Evolutionary conservation across 306 rosid species (phyloP).

Genomic region (Luffa aegyptiaca): DNA sequence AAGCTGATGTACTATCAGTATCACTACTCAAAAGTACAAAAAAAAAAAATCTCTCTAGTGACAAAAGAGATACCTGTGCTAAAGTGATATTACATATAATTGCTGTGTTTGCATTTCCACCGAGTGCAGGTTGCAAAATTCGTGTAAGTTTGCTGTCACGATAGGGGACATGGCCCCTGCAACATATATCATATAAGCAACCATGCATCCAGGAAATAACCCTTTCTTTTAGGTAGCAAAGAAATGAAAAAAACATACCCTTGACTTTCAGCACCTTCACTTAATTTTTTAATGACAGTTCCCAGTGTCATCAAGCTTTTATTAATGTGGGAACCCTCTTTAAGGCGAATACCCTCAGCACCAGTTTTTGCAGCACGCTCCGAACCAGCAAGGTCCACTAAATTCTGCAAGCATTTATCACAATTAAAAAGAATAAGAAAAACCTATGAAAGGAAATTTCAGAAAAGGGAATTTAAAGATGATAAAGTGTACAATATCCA

Average conservation of each 20-base stretch:
- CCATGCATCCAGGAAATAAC: slow-evolving; percentile 5
- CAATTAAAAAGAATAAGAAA: background rate
- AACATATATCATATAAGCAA: slow-evolving; percentile 13
- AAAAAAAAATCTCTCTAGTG: background rate
- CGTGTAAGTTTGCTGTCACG: slow-evolving; percentile 98
- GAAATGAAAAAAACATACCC: slow-evolving; percentile 44
- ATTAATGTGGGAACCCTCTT: slow-evolving; percentile 96
- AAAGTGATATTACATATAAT: slow-evolving; percentile 92
- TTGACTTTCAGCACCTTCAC: slow-evolving; percentile 98
- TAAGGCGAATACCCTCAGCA: slow-evolving; percentile 90
- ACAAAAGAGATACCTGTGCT: slow-evolving; percentile 47
- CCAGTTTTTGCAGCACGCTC: slow-evolving; percentile 99
- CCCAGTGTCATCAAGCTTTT: slow-evolving; percentile 94
- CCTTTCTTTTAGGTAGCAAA: slow-evolving; percentile 4
- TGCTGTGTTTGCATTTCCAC: slow-evolving; percentile 96
- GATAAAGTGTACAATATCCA: background rate
- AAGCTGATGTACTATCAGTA: background rate
- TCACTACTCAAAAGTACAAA: background rate
- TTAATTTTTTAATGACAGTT: slow-evolving; percentile 93
- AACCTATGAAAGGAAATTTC: background rate
- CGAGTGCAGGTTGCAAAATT: slow-evolving; percentile 88
- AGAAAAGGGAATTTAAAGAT: background rate
- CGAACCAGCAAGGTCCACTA: slow-evolving; percentile 99
- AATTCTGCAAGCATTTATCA: slow-evolving; percentile 43
- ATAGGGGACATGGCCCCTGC: slow-evolving; percentile 95